Conservation (phyloP, 2,329 filamentous ascomycete species). For the Thielaviopsis populi region DNA sequence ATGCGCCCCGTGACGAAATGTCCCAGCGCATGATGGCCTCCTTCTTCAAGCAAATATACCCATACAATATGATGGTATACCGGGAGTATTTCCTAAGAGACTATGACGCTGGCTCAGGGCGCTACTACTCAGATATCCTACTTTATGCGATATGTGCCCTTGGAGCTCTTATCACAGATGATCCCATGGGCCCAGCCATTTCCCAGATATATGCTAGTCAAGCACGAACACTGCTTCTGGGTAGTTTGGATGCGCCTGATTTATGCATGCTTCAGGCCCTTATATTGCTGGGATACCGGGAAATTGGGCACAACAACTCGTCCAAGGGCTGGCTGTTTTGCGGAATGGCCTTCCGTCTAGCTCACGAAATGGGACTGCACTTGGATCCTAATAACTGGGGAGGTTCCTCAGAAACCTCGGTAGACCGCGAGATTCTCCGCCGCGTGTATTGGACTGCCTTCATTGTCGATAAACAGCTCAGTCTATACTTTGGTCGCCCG, state of each 20-base stretch:
- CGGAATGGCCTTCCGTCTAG: conserved; percentile 36
- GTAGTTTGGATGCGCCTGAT: conserved; percentile 31
- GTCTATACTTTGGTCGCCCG: conserved; percentile 36
- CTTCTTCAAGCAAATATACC: conserved; percentile 35
- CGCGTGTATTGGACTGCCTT: conserved; percentile 38
- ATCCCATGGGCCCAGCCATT: conserved; percentile 24
- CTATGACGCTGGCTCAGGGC: conserved; percentile 31
- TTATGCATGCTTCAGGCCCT: conserved; percentile 33
- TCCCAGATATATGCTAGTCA: conserved; percentile 32
- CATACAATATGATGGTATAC: conserved; percentile 36
- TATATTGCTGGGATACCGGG: conserved; percentile 31
- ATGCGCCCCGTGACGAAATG: conserved; percentile 30
- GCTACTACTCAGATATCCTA: conserved; percentile 35
- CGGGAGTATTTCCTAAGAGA: conserved; percentile 36
- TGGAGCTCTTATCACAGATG: conserved; percentile 32
- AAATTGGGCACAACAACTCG: conserved; percentile 32
- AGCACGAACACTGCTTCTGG: conserved; percentile 31
- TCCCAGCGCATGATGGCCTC: conserved; percentile 32
- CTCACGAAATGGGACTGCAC: conserved; percentile 38
- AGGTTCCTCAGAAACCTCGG: conserved; percentile 25
- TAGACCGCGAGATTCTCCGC: conserved; percentile 34
- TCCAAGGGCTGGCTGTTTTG: conserved; percentile 38
- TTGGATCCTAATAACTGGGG: conserved; percentile 37
- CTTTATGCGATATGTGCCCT: conserved; percentile 34
- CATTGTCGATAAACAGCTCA: conserved; percentile 35